These are phyloP conservation scores for Oryza glaberrima DNA, from an alignment of 176 grass and related monocot species.

Conservation along the genomic window DNA sequence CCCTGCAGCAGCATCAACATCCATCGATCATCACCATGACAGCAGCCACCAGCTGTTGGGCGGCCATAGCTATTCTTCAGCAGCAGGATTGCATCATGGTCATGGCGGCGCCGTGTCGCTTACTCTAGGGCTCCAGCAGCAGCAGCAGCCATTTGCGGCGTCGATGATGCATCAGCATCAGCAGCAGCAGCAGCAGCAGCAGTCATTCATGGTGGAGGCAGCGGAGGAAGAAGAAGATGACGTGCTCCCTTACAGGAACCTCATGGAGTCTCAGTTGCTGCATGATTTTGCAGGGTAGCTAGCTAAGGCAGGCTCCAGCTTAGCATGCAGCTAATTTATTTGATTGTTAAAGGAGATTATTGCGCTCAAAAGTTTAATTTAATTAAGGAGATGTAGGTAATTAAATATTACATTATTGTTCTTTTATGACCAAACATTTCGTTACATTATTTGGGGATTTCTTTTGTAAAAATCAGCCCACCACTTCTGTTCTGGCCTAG, in stretches of 20 bases:
- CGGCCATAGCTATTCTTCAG: constrained; percentile 10
- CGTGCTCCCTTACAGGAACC: constrained; percentile 56
- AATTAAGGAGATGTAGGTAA: background rate
- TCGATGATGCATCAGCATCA: constrained; percentile 23
- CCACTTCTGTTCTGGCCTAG: too few species aligned
- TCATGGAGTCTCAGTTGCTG: constrained; percentile 56
- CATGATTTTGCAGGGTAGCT: constrained; percentile 59
- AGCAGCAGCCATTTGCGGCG: constrained; percentile 37
- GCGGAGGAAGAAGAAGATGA: background rate
- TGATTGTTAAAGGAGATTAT: background rate
- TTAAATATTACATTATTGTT: background rate
- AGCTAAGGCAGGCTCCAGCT: background rate
- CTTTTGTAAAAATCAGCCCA: too few species aligned
- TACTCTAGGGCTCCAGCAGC: constrained; percentile 77
- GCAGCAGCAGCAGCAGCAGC: constrained; percentile 60
- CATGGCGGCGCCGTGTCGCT: constrained; percentile 44
- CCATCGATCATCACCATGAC: background rate
- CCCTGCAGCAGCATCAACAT: background rate
- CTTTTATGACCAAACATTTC: too few species aligned
- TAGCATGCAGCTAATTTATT: background rate
- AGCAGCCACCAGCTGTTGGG: background rate
- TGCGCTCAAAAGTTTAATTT: background rate
- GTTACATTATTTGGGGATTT: too few species aligned
- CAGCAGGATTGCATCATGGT: background rate
- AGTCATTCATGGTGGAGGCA: constrained; percentile 8